Evolutionary conservation across 2,329 filamentous ascomycete species (phyloP).

Genomic region (Colletotrichum sojae): DNA sequence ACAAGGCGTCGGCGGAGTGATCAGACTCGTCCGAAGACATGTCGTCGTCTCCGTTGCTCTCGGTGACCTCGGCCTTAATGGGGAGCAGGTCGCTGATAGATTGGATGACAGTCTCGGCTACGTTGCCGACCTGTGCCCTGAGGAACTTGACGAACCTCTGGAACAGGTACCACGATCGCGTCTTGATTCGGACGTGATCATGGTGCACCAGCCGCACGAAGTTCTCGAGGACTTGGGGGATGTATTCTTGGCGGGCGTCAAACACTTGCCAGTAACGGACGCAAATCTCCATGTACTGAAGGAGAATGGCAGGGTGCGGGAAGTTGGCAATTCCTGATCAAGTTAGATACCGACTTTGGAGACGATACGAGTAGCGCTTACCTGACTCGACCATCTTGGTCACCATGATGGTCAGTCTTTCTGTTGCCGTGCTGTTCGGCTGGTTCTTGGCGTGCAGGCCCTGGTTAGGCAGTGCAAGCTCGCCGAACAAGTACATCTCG

Average conservation of each 20-base stretch:
- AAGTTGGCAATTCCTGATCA: conserved; percentile 82
- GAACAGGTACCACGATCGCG: conserved; percentile 97
- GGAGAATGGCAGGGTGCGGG: conserved; percentile 89
- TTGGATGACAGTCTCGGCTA: conserved; percentile 91
- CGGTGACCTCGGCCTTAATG: conserved; percentile 90
- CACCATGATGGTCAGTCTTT: conserved; percentile 93
- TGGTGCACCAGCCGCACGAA: conserved; percentile 94
- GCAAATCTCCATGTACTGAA: conserved; percentile 99
- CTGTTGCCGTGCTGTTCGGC: conserved; percentile 83
- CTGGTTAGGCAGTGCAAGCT: conserved; percentile 90
- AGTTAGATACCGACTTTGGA: conserved; percentile 44
- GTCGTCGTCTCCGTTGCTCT: conserved; percentile 85
- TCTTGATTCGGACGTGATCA: conserved; percentile 86
- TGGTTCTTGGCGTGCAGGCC: conserved; percentile 89
- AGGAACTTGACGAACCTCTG: conserved; percentile 92
- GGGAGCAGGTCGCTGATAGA: conserved; percentile 89
- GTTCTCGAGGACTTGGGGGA: conserved; percentile 89
- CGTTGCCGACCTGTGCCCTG: conserved; percentile 85
- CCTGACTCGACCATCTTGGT: conserved; percentile 93
- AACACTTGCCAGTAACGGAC: conserved; percentile 95
- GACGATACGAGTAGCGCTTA: conserved; percentile 59
- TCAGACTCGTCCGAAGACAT: conserved; percentile 96
- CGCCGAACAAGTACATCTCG: conserved; percentile 96
- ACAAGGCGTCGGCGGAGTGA: conserved; percentile 89
- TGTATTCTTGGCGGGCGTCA: conserved; percentile 84